A percentile compares a stretch with the other conserved stretches of the same genome.
These are phyloP conservation scores for Herpetospermum pedunculosum DNA, from an alignment of 306 rosid genomes.

Conservation along the genomic window DNA sequence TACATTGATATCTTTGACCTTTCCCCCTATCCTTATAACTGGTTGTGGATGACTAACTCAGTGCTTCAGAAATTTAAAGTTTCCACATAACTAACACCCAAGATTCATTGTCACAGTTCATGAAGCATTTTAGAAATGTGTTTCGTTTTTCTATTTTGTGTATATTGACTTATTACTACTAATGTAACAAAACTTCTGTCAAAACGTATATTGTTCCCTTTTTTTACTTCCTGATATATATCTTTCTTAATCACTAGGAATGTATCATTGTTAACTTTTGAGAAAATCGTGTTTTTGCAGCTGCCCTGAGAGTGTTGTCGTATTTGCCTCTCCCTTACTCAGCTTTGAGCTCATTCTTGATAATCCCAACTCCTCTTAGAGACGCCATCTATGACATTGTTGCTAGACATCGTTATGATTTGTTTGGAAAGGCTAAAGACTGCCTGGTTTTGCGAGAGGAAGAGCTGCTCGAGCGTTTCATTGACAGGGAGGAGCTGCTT, in stretches of 20 bases:
- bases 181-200: background rate
- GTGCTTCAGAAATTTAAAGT: background rate
- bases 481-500: constrained; percentile 66
- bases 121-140: background rate
- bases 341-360: constrained; percentile 34
- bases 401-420: constrained; percentile 40
- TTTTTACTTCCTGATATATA: background rate
- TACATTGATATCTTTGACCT: background rate
- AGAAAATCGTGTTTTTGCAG: constrained; percentile 26
- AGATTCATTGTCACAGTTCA: background rate
- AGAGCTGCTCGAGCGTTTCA: constrained; percentile 71
- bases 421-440: constrained; percentile 56
- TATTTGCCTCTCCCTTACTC: constrained; percentile 71
- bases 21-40: background rate
- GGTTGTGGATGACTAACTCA: background rate
- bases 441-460: constrained; percentile 51
- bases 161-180: background rate
- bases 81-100: background rate
- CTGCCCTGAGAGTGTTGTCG: constrained; percentile 60
- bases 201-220: background rate
- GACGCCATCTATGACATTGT: constrained; percentile 48
- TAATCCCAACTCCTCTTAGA: constrained; percentile 57
- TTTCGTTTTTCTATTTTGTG: background rate
- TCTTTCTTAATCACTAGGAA: background rate
- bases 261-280: background rate